Evolutionary conservation across 768 basidiomycete species (phyloP).

Genomic region (Podaxis sp.): DNA sequence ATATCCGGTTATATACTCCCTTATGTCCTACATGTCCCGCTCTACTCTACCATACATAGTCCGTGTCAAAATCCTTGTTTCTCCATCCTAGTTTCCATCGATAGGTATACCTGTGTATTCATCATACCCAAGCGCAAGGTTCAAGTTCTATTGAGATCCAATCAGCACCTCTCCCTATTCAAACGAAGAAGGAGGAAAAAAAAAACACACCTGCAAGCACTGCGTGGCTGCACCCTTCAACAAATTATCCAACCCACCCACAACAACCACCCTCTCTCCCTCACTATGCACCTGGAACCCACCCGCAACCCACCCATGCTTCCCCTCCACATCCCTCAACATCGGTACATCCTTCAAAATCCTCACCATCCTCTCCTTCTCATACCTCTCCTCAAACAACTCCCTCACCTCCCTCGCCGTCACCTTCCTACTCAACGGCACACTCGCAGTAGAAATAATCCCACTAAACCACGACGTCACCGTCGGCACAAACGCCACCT

Average conservation of each 20-base stretch:
- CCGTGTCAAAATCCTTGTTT: too few relatives aligned
- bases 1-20: neutral
- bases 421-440: constrained; percentile 67
- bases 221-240: constrained; percentile 99
- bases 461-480: constrained; percentile 97
- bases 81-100: constrained; percentile 10
- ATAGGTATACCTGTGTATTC: constrained; percentile 76
- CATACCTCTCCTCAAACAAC: constrained; percentile 78
- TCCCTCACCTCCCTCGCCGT: constrained; percentile 67
- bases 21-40: neutral
- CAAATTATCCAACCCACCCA: constrained; percentile 93
- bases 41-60: too few relatives aligned
- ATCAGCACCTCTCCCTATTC: neutral
- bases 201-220: constrained; percentile 79
- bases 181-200: neutral
- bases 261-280: constrained; percentile 90
- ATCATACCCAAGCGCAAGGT: constrained; percentile 83
- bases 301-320: constrained; percentile 88
- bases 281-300: constrained; percentile 91
- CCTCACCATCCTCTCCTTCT: constrained; percentile 65
- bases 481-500: constrained; percentile 80
- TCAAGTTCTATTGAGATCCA: constrained; percentile 62
- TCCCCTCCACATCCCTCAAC: constrained; percentile 69
- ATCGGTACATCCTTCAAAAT: constrained; percentile 68
- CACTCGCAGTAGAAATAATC: constrained; percentile 82